These are phyloP conservation scores for Didymella keratinophila DNA, from an alignment of 2,329 filamentous ascomycete genomes.

Conservation along the genomic window DNA sequence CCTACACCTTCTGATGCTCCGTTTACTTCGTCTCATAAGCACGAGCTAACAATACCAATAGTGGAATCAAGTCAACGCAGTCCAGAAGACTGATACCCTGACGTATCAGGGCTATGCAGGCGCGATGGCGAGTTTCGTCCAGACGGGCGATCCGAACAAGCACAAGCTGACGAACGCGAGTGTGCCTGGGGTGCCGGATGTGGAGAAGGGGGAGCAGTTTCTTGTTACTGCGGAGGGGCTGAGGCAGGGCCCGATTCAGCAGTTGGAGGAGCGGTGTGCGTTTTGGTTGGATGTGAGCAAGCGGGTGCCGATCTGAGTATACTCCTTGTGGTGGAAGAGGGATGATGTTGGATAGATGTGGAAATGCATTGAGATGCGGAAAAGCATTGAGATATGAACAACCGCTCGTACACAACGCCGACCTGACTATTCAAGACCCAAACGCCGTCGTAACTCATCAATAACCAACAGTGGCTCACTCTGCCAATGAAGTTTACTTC, in stretches of 20 bases:
- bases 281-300: conserved; percentile 62
- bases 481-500: conserved; percentile 22
- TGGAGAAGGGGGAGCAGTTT: conserved; percentile 58
- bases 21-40: too few relatives aligned
- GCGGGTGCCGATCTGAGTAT: conserved; percentile 54
- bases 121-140: conserved; percentile 67
- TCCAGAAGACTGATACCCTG: conserved; percentile 61
- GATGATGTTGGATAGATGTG: not conserved
- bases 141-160: conserved; percentile 65
- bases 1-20: too few relatives aligned
- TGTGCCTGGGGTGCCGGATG: conserved; percentile 56
- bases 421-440: not conserved
- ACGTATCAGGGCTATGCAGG: conserved; percentile 66
- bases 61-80: conserved; percentile 64
- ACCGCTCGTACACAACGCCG: not conserved
- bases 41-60: conserved; percentile 24
- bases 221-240: conserved; percentile 60
- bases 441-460: conserved; percentile 18
- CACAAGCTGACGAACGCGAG: conserved; percentile 61
- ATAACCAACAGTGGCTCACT: not conserved
- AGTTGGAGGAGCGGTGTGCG: conserved; percentile 58
- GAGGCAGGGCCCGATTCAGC: conserved; percentile 47
- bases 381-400: not conserved
- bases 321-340: not conserved
- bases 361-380: not conserved